Percentiles rank a stretch among this genome's conserved stretches.
Conservation (phyloP, 306 rosid genomes). For the Luffa aegyptiaca region DNA sequence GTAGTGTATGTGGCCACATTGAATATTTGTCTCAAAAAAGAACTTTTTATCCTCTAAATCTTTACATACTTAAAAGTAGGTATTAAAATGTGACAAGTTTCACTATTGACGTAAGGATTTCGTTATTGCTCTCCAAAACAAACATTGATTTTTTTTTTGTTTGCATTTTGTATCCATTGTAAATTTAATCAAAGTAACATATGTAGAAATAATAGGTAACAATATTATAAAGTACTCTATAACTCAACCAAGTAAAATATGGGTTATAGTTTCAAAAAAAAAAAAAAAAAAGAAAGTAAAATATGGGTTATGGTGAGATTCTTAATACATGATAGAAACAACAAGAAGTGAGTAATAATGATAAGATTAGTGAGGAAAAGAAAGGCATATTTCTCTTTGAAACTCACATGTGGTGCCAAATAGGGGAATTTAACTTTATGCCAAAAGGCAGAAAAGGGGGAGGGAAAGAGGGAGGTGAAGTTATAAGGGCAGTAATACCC, state of each 20-base stretch:
- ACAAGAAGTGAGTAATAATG: not conserved
- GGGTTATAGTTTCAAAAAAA: too few species aligned
- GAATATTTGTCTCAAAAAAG: not conserved
- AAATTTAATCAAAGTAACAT: too few species aligned
- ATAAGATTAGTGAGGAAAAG: not conserved
- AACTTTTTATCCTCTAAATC: not conserved
- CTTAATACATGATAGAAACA: not conserved
- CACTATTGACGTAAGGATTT: not conserved
- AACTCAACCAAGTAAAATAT: too few species aligned
- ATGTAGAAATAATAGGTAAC: too few species aligned
- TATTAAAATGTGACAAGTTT: not conserved
- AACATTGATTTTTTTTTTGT: too few species aligned
- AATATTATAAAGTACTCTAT: too few species aligned
- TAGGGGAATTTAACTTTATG: not conserved
- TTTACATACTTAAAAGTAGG: not conserved
- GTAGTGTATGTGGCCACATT: not conserved
- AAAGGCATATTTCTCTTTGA: not conserved
- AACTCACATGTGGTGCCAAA: not conserved
- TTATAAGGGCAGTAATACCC: slow-evolving; percentile 15
- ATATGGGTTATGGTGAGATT: too few species aligned
- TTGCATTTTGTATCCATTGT: too few species aligned
- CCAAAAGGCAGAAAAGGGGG: not conserved
- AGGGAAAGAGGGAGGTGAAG: not conserved
- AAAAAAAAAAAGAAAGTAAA: too few species aligned
- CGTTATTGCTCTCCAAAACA: not conserved